A percentile compares a stretch with the other conserved stretches of the same genome.
Evolutionary conservation across 108 stramenopile species (phyloP).

Genomic region (Cylindrotheca closterium): DNA sequence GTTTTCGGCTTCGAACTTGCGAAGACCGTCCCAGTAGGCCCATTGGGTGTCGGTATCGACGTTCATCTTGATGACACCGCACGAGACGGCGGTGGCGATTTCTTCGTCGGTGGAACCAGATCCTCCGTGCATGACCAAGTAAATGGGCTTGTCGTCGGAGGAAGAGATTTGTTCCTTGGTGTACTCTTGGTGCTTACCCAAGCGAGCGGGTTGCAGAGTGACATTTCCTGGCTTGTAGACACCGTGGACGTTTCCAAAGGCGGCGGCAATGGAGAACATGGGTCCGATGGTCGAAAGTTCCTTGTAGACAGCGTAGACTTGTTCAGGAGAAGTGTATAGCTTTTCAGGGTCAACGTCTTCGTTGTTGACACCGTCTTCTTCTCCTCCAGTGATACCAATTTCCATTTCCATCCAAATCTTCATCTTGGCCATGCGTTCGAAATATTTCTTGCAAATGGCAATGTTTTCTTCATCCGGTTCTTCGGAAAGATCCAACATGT

Average conservation of each 20-base stretch:
- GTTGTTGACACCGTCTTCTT: slow-evolving; percentile 93
- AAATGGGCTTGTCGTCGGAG: slow-evolving; percentile 64
- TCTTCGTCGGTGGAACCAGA: slow-evolving; percentile 86
- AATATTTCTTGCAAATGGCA: slow-evolving; percentile 76
- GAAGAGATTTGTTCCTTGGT: slow-evolving; percentile 53
- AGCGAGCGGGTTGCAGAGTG: slow-evolving; percentile 63
- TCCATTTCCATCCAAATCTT: slow-evolving; percentile 94
- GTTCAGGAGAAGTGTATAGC: slow-evolving; percentile 91
- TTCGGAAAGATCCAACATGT: slow-evolving; percentile 85
- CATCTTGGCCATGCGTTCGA: slow-evolving; percentile 65
- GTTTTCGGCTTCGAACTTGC: slow-evolving; percentile 57
- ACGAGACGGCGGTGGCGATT: slow-evolving; percentile 64
- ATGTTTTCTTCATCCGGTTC: slow-evolving; percentile 84
- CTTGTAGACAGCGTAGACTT: slow-evolving; percentile 73
- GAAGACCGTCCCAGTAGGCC: slow-evolving; percentile 82
- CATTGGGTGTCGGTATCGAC: slow-evolving; percentile 96
- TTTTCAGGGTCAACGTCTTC: slow-evolving; percentile 82
- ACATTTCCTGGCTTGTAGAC: slow-evolving; percentile 93
- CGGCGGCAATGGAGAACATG: slow-evolving; percentile 90
- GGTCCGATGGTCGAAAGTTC: slow-evolving; percentile 64
- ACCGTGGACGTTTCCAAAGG: slow-evolving; percentile 89
- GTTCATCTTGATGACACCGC: slow-evolving; percentile 96
- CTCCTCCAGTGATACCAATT: slow-evolving; percentile 92
- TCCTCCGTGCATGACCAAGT: slow-evolving; percentile 91
- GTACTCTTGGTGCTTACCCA: slow-evolving; percentile 70